These are phyloP conservation scores for Centrapalus pauciflorus DNA, from an alignment of 129 eudicot species.

Conservation along the genomic window DNA sequence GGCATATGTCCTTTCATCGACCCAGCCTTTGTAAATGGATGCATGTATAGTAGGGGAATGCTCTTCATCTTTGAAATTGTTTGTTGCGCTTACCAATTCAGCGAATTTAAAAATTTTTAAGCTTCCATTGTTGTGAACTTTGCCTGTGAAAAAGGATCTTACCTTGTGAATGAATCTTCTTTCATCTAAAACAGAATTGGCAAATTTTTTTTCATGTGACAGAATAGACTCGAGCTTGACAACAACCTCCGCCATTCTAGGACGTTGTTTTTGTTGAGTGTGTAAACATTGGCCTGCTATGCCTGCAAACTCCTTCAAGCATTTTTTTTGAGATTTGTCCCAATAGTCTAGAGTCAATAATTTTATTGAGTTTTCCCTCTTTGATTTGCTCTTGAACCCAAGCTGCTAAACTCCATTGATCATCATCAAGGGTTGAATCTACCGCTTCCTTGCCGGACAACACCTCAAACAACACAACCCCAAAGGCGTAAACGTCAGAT, in stretches of 20 bases:
- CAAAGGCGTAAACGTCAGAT: too few relatives aligned
- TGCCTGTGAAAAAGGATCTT: not conserved
- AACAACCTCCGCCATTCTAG: slow-evolving; percentile 34
- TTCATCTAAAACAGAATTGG: not conserved
- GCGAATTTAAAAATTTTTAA: slow-evolving; percentile 6
- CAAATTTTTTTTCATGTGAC: not conserved
- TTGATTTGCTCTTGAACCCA: slow-evolving; percentile 27
- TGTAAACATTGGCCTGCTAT: slow-evolving; percentile 24
- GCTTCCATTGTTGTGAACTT: not conserved
- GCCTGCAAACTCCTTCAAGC: slow-evolving; percentile 21
- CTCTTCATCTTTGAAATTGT: not conserved
- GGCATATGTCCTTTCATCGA: slow-evolving; percentile 25
- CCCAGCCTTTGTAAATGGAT: slow-evolving; percentile 26
- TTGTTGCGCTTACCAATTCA: slow-evolving; percentile 25
- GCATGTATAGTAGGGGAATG: not conserved
- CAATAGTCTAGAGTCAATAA: slow-evolving; percentile 14
- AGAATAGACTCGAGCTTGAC: slow-evolving; percentile 27
- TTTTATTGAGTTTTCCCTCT: slow-evolving; percentile 7
- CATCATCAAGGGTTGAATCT: slow-evolving; percentile 33
- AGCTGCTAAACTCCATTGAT: slow-evolving; percentile 26
- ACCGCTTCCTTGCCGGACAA: too few relatives aligned
- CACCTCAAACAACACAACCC: too few relatives aligned
- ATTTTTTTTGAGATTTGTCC: slow-evolving; percentile 15
- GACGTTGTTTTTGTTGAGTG: slow-evolving; percentile 22
- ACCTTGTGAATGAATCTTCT: slow-evolving; percentile 13